Conservation (phyloP, 2,329 filamentous ascomycete species). For the Cercospora nicotianae region DNA sequence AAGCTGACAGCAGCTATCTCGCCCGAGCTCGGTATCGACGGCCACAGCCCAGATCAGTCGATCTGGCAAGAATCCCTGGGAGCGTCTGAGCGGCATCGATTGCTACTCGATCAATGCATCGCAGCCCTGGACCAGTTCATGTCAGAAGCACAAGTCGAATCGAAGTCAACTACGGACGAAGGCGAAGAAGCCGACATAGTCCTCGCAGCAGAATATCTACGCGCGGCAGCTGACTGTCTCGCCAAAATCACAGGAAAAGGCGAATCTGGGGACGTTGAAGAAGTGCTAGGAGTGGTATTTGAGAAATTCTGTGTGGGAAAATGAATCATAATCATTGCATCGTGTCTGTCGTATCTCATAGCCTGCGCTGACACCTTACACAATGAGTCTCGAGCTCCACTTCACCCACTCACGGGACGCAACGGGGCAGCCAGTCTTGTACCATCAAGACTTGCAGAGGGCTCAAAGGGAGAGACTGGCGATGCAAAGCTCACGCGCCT, state of each 20-base stretch:
- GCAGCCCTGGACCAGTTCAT: conserved; percentile 73
- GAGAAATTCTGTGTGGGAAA: conserved; percentile 67
- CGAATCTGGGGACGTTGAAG: conserved; percentile 85
- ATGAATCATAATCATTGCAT: conserved; percentile 23
- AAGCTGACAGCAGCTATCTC: conserved; percentile 61
- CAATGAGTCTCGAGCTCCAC: neutral
- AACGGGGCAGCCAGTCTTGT: neutral
- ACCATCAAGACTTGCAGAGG: neutral
- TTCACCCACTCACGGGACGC: neutral
- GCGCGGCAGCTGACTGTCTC: conserved; percentile 76
- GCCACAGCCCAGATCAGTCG: conserved; percentile 56
- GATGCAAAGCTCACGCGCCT: conserved; percentile 10
- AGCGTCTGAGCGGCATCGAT: conserved; percentile 84
- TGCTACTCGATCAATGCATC: conserved; percentile 74
- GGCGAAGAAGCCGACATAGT: conserved; percentile 73
- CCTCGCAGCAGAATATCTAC: conserved; percentile 83
- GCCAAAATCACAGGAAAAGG: conserved; percentile 85
- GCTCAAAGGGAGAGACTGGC: neutral
- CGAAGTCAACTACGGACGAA: conserved; percentile 4
- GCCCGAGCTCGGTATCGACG: conserved; percentile 36
- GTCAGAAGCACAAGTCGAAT: conserved; percentile 48
- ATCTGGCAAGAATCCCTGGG: conserved; percentile 82
- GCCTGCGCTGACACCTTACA: neutral
- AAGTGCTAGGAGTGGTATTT: conserved; percentile 94
- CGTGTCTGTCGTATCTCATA: neutral